These are phyloP conservation scores for Malus hybrid DNA, from an alignment of 331 rosid genomes.

Conservation along the genomic window DNA sequence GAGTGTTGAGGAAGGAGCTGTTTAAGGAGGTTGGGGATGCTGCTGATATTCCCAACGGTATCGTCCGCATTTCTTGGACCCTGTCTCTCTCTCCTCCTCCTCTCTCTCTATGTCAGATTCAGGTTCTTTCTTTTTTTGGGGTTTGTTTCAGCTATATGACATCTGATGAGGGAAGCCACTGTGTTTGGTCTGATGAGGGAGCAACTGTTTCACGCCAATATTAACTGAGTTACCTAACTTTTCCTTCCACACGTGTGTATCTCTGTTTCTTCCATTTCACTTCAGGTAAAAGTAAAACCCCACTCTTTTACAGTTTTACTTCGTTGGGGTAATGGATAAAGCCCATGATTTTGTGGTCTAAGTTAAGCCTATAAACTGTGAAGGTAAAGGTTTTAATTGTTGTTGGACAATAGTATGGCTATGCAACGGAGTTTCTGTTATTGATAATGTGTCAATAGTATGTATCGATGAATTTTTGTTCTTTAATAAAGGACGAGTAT, in stretches of 20 bases:
- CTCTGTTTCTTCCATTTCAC: not conserved
- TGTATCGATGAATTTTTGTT: no score
- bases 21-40: constrained; percentile 41
- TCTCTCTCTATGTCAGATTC: constrained; percentile 3
- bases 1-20: constrained; percentile 25
- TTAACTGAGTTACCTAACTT: not conserved
- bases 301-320: not conserved
- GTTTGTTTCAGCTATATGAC: not conserved
- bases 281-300: not conserved
- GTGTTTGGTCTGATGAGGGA: not conserved
- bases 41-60: constrained; percentile 57
- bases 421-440: no score
- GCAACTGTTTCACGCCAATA: not conserved
- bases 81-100: not conserved
- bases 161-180: not conserved
- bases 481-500: no score
- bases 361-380: not conserved
- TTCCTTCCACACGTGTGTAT: not conserved
- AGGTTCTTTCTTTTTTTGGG: constrained; percentile 9
- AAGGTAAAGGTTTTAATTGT: not conserved
- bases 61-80: constrained; percentile 66
- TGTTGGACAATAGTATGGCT: not conserved
- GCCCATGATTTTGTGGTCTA: not conserved
- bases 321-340: not conserved
- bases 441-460: no score